Evolutionary conservation across 75 land plant species (phyloP), one percentile per base, ranked within the genome.

Genomic region (Pinus tabuliformis): DNA sequence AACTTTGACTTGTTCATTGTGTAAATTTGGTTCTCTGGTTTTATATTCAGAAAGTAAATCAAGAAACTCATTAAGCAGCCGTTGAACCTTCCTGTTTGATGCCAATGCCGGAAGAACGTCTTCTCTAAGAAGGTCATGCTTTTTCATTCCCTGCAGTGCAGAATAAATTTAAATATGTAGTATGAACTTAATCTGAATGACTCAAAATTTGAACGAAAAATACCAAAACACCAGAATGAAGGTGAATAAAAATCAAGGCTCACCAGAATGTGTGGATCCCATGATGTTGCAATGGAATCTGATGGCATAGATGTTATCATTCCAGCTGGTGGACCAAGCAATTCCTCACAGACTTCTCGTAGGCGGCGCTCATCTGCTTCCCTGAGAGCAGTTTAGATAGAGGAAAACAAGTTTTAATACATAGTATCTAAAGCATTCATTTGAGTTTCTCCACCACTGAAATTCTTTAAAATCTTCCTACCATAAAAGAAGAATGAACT

Each of bases 41-140:
- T 86, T 95, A 74, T 87, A 89, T 77, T 96, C 99, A 3, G 93
- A 85, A 12, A 94, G 80, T 30, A 91, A 84, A 80, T 94, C 97
- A 80, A 92, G 83, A 81, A 94, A 92, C 78, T 96, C 99, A 79
- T 90, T 96, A 4, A 96, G 90, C 77, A 96, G 66, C 30, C 99
- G 82, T 73, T 96, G 99, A 49, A 96, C 92, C 62, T 89, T 91
- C 70, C 97, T 75, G 70, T 94, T 92, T 42, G 99, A 89, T 56
- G 99, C 99, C 97, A 96, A 94, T 59, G 99, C 95, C 66, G 99
- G 99, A 72, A 96, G 86, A 58, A 96, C 93, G n/a, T 91, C 91
- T 75, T 88, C 88, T 72, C 86, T 88, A 5, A 96, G 79, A 21
- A 96, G 87, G 72, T 94, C 89, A 45, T 92, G 94, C 75, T 96